A percentile compares a stretch with the other conserved stretches of the same genome.
These are phyloP conservation scores for Cordyceps javanica DNA, from an alignment of 2,329 filamentous ascomycete genomes.

Conservation along the genomic window DNA sequence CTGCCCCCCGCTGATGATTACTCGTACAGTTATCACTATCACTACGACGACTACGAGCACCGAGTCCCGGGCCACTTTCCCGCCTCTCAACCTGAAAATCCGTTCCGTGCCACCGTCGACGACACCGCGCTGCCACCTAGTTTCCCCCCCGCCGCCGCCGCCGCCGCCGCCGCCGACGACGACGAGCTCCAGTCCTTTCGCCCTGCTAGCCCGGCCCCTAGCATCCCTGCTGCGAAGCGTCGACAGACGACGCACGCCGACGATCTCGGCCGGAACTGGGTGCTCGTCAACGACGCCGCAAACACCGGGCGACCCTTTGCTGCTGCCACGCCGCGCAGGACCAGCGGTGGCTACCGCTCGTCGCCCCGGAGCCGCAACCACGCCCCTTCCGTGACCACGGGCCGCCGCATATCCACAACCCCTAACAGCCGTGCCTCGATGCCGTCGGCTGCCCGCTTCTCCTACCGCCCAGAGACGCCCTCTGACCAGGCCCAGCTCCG, in stretches of 20 bases:
- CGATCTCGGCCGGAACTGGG: constrained; percentile 63
- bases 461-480: constrained; percentile 20
- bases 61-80: constrained; percentile 26
- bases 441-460: constrained; percentile 21
- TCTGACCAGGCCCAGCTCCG: constrained; percentile 28
- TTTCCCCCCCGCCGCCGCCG: no score
- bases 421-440: constrained; percentile 19
- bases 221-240: constrained; percentile 46
- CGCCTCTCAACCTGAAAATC: constrained; percentile 24
- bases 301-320: not conserved
- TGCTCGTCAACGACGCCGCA: constrained; percentile 51
- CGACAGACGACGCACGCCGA: constrained; percentile 48
- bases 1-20: constrained; percentile 12
- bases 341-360: constrained; percentile 18
- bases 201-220: constrained; percentile 28
- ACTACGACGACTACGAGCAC: constrained; percentile 21
- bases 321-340: constrained; percentile 23
- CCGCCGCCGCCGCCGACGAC: constrained; percentile 19
- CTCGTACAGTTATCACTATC: constrained; percentile 15
- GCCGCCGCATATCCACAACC: constrained; percentile 39
- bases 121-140: no score
- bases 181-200: constrained; percentile 16
- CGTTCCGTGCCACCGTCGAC: not conserved
- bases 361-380: constrained; percentile 27
- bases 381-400: constrained; percentile 26